Evolutionary conservation across 139 green algal species (phyloP).

Genomic region (Micractinium conductrix): DNA sequence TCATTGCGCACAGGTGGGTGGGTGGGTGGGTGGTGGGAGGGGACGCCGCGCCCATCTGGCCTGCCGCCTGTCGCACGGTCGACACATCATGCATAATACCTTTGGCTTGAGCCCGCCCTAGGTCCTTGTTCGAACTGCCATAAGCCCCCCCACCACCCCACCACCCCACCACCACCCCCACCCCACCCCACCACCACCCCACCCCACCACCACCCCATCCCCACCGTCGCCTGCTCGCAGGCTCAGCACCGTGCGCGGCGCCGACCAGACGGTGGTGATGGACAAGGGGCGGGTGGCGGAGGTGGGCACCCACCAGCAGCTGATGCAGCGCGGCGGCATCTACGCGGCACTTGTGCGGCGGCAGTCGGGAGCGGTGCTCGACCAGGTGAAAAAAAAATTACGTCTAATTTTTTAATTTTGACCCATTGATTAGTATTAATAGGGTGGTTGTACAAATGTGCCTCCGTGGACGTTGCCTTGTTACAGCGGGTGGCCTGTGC

Average conservation of each 20-base stretch:
- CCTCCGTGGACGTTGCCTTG: too few species aligned
- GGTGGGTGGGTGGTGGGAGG: too few species aligned
- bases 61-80: too few species aligned
- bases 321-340: slow-evolving; percentile 50
- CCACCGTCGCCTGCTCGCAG: slow-evolving; percentile 15
- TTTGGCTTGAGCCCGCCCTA: too few species aligned
- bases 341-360: slow-evolving; percentile 52
- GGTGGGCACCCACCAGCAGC: slow-evolving; percentile 68
- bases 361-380: slow-evolving; percentile 42
- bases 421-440: too few species aligned
- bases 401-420: too few species aligned
- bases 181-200: background rate
- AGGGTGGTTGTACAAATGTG: too few species aligned
- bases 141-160: background rate
- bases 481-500: too few species aligned
- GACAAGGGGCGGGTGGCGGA: slow-evolving; percentile 75
- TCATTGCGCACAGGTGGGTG: slow-evolving; percentile 79
- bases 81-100: too few species aligned
- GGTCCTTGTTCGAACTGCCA: too few species aligned
- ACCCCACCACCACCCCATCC: background rate
- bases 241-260: slow-evolving; percentile 80
- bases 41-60: too few species aligned
- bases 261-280: slow-evolving; percentile 80
- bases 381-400: too few species aligned
- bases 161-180: background rate